phyloP scores from a whole-genome alignment of 257 asterid species.

The Solanum lycopersicoides region DNA sequence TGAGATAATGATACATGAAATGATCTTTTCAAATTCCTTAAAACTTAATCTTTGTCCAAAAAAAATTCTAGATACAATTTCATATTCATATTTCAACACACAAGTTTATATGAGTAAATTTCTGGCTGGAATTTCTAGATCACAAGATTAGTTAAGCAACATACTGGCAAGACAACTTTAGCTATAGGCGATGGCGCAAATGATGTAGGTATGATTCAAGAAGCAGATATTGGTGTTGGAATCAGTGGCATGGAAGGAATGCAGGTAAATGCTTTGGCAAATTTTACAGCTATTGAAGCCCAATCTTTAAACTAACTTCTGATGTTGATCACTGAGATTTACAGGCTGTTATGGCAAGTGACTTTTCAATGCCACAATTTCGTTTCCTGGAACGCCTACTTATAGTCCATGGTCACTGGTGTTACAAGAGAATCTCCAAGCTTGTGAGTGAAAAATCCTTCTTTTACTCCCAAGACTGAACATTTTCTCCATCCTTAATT shows the following conservation, averaged over 20 bases:
- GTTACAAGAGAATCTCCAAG: slow-evolving; percentile 95
- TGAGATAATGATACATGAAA: not conserved
- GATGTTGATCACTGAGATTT: not conserved
- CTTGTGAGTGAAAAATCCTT: slow-evolving; percentile 40
- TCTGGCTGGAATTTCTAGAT: slow-evolving; percentile 31
- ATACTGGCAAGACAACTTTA: slow-evolving; percentile 87
- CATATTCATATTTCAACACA: not conserved
- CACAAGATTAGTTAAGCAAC: slow-evolving; percentile 88
- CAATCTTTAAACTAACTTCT: not conserved
- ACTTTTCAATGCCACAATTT: slow-evolving; percentile 90
- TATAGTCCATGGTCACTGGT: slow-evolving; percentile 98
- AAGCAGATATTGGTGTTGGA: slow-evolving; percentile 98
- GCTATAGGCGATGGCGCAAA: slow-evolving; percentile 99
- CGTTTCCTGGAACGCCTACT: slow-evolving; percentile 93
- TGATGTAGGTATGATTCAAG: slow-evolving; percentile 99
- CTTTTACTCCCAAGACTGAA: not conserved
- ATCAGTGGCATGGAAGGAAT: slow-evolving; percentile 99
- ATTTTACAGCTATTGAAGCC: not conserved
- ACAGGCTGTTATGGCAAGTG: slow-evolving; percentile 99
- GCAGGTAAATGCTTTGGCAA: slow-evolving; percentile 56
- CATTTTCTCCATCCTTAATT: not conserved
- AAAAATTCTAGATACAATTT: not conserved
- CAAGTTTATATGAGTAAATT: not conserved
- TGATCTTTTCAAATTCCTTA: not conserved
- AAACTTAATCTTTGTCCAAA: not conserved